Evolutionary conservation across 768 basidiomycete species (phyloP).

Genomic region (Mycena latifolia): DNA sequence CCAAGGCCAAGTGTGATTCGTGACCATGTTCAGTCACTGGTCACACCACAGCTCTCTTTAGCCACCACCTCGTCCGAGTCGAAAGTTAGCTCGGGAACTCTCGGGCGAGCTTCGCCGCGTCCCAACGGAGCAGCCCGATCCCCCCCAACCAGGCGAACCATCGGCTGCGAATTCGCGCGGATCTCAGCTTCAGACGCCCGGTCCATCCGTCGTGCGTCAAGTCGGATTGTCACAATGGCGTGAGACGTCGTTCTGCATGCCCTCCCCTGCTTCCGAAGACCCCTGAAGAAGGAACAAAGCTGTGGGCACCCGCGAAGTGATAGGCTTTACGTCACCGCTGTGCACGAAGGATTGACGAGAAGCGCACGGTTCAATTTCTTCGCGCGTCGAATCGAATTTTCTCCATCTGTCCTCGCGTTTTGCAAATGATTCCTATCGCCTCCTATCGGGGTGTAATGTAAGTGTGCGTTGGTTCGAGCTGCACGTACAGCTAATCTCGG

Average conservation of each 20-base stretch:
- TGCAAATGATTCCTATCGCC: constrained; percentile 4
- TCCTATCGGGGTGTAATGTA: background rate
- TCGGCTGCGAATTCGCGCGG: constrained; percentile 5
- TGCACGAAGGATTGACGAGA: constrained; percentile 19
- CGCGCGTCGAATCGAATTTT: background rate
- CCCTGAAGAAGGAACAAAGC: constrained; percentile 12
- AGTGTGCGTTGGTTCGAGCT: background rate
- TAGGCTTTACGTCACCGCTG: constrained; percentile 3
- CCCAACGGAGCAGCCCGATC: constrained; percentile 1
- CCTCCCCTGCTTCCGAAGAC: background rate
- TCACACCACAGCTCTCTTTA: background rate
- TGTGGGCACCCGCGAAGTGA: constrained; percentile 3
- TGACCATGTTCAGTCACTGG: background rate
- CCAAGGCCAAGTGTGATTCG: too few relatives aligned
- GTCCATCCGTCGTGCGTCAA: background rate
- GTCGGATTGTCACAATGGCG: constrained; percentile 3
- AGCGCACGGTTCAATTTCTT: background rate
- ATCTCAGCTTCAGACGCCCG: background rate
- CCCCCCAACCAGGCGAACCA: background rate
- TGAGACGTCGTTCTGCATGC: background rate
- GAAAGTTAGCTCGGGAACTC: background rate
- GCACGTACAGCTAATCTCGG: background rate
- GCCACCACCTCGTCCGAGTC: too few relatives aligned
- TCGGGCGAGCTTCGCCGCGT: constrained; percentile 3
- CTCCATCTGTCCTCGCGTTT: background rate